Conservation (phyloP, 169 alveolate species). For the Plasmodium chabaudi region DNA sequence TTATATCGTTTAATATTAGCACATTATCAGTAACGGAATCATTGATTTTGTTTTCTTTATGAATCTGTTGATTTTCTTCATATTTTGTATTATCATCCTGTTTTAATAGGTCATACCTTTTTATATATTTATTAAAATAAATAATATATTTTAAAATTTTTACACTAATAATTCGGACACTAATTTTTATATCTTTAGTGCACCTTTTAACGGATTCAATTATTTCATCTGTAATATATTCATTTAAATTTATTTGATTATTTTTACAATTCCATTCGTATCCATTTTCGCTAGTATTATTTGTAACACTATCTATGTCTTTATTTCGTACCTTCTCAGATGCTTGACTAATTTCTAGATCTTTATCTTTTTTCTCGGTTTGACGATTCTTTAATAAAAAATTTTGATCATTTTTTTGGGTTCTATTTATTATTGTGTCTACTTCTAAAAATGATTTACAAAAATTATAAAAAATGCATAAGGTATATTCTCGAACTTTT, state of each 20-base stretch:
- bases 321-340: constrained; percentile 1
- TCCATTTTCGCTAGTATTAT: not conserved
- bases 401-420: no score
- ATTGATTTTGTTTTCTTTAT: not conserved
- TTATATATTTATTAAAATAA: constrained; percentile 57
- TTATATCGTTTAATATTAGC: constrained; percentile 37
- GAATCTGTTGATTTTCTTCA: not conserved
- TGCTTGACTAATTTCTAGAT: no score
- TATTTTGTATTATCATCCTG: not conserved
- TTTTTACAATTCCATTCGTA: not conserved
- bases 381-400: not conserved
- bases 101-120: constrained; percentile 3
- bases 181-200: constrained; percentile 71
- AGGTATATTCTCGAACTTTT: constrained; percentile 62
- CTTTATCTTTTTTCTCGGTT: not conserved
- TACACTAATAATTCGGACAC: constrained; percentile 54
- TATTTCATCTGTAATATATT: constrained; percentile 49
- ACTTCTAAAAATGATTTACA: constrained; percentile 49
- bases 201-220: constrained; percentile 56
- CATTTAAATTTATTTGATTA: constrained; percentile 26
- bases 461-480: constrained; percentile 45
- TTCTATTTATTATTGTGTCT: constrained; percentile 7
- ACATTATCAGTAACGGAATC: constrained; percentile 30
- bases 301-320: not conserved
- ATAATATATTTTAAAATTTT: constrained; percentile 68